Evolutionary conservation across 2,329 filamentous ascomycete genomes (phyloP), one percentile per base, ranked within the genome.

Genomic region (Colletotrichum sp.): DNA sequence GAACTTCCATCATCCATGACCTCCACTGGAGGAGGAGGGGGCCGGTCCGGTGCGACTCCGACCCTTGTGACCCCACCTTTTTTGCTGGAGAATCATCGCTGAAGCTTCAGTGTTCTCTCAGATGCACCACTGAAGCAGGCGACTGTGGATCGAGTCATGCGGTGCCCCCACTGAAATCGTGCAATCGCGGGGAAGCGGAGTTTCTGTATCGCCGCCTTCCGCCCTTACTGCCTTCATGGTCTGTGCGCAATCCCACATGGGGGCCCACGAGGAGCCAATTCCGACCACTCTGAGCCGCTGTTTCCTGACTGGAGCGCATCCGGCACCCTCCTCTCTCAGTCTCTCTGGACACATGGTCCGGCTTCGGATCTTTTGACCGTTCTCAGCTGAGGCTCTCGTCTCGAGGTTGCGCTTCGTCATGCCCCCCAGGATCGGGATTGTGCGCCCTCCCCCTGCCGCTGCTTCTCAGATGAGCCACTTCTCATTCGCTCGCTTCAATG

Each of bases 231-330:
- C 14, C 14, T 2, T 1, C 7, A 2, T 38, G 34, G 38, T 66
- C 36, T 30, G 68, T 62, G 61, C 36, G 56, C 30, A 18, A 16
- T n/a, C 24, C 55, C 55, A 32, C 3, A 14, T 18, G 55, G 55
- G 34, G 14, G 16, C 30, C 61, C 55, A 30, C 3, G 21, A 12
- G 55, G 32, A 56, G 24, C 36, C 21, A 70, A 64, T 43, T 61
- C 21, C 12, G 32, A 52, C 68, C 26, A 62, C 18, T n/a, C 59
- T 59, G n/a, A 28, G 64, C 18, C 48, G 18, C 38, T 59, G 32
- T 30, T 52, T 36, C 32, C 52, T 75, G 58, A 73, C 73, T 75
- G 73, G 73, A 73, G 73, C 73, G 73, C 73, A 74, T 71, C 30
- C 59, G 59, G 59, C n/a, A 38, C 36, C 14, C 14, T 38, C 1